Base-by-base conservation (phyloP, 345 rosid species). In the Rubroshorea leprosula region DNA sequence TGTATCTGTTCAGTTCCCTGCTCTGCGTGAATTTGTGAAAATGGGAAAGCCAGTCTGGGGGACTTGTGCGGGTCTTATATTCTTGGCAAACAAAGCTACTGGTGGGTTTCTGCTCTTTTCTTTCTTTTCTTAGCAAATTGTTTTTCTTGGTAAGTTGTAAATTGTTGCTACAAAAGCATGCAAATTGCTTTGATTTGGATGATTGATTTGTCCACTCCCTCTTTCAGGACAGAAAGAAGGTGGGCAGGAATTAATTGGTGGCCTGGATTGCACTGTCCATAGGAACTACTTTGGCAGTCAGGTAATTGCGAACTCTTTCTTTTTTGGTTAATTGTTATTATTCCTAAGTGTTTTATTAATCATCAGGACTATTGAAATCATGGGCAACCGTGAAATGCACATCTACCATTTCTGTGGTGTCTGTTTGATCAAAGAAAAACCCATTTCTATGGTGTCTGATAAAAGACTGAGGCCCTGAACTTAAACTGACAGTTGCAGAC, bases 1-100 rank as follows among this genome's bases (percentile, higher is more conserved):
- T 23, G 27, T 61, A 35, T 38, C 46, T 62, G 10, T 49, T 60
- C 76, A 93, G 99, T 93, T 93, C 35, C 99, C 97, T 25, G 96
- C 96, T 49, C 57, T 93, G 78, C 91, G 88, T 6, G 90, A 80
- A 60, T 89, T 89, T 75, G 99, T 89, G 49, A 74, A 83, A 76
- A 72, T 61, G 64, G 97, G 97, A 35, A 93, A 87, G 68, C 94
- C 97, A 49, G 97, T 93, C 44, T 93, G 97, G 99, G 96, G 99
- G 26, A 89, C 97, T 50, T 93, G 97, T 41, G 99, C 99, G 0
- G 97, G 97, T 68, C 97, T 93, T 56, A 92, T 89, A 63, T 92
- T 92, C 82, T 75, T 89, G 82, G 95, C 96, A 16, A 70, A 89
- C 70, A 83, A 81, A 62, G 95, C 91, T 0, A 67, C 67, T 74